Base-by-base conservation (phyloP, 2,329 filamentous ascomycete genomes). In the Plectosphaerella plurivora region DNA sequence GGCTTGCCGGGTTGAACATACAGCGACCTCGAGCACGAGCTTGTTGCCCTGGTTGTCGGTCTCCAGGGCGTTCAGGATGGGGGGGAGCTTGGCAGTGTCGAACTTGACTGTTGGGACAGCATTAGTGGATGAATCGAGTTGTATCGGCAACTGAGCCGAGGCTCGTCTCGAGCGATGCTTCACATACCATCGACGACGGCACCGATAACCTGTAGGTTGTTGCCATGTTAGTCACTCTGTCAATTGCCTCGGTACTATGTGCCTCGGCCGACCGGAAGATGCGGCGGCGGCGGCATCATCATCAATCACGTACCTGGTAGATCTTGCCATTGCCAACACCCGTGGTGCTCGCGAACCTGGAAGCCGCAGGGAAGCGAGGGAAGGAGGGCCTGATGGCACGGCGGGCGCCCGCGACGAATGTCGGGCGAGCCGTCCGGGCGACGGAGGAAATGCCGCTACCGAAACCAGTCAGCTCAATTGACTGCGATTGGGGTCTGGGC, bases 31-130 rank as follows among this genome's bases (percentile, higher is more conserved):
- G 62, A 99, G 86, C 61, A 96, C 84, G 62, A 99, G 88, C 84
- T 94, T 97, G 73, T 96, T 82, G 73, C 89, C 91, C 76, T 88
- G 87, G 81, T 97, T 97, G 64, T 85, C 77, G 67, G 91, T 96
- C 77, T 88, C 86, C 69, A 99, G 83, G 72, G 94, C 94, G 80
- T 99, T 97, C 73, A 97, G 87, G 86, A 99, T 99, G 65, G 92
- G 77, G 67, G 94, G 94, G 63, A 99, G 89, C 79, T 93, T 89
- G 62, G 93, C 89, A 65, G 81, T 83, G 71, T 96, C 91, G 82
- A 97, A 97, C 83, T 97, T 97, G 76, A 97, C 93, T 96, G 73
- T 65, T 41, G 37, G 68, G 60, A 61, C 2, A 22, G 6, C 14
- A 41, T 41, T n/a, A 15, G 16, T 3, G 9, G 37, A n/a, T 8